Conservation (phyloP, 129 eudicot species). For the Arctium minus region DNA sequence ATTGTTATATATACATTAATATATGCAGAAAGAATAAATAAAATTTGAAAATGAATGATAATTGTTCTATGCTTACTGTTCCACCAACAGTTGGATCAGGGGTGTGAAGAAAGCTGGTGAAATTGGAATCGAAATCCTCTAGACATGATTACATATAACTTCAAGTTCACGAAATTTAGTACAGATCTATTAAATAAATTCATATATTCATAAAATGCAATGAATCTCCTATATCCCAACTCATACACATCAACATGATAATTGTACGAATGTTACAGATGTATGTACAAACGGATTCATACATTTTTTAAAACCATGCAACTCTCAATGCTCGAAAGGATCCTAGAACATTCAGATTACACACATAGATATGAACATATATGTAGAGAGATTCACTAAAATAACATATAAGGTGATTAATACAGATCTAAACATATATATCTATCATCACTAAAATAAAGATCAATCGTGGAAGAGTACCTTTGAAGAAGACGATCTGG, state of each 20-base stretch:
- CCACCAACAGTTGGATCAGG: slow-evolving; percentile 56
- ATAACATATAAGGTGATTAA: background rate
- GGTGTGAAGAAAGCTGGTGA: slow-evolving; percentile 78
- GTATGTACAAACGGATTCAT: background rate
- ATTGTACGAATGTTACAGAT: background rate
- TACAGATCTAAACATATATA: slow-evolving; percentile 1
- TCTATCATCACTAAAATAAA: background rate
- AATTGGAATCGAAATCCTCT: slow-evolving; percentile 13
- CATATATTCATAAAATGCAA: background rate
- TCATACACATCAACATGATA: background rate
- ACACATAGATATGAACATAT: slow-evolving; percentile 20
- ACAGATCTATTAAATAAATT: background rate
- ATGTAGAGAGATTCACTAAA: background rate
- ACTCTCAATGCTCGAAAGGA: background rate
- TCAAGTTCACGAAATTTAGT: background rate
- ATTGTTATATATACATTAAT: background rate
- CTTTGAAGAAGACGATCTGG: slow-evolving; percentile 15
- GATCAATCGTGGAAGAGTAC: slow-evolving; percentile 11
- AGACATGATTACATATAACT: no score
- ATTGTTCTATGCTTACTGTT: no score
- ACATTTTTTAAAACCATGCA: background rate
- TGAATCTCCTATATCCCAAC: background rate
- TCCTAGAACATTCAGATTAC: background rate
- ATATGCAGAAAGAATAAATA: no score
- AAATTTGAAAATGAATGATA: no score